phyloP scores from a whole-genome alignment of 2,329 filamentous ascomycete species.

The Fusarium citri region DNA sequence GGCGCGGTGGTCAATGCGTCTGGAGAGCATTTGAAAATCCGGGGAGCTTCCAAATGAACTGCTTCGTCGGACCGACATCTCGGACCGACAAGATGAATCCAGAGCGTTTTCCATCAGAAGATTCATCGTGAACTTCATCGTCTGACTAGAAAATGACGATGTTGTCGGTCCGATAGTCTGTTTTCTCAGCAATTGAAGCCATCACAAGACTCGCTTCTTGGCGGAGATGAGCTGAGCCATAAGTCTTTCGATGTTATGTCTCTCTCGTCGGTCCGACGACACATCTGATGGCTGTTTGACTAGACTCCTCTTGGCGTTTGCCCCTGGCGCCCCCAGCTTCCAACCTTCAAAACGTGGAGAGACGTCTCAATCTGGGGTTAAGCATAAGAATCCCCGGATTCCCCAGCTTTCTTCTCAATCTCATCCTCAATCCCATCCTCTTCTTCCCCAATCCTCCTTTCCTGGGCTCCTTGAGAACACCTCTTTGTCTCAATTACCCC shows the following conservation, averaged over 20 bases:
- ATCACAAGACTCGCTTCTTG: constrained; percentile 21
- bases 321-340: constrained; percentile 2
- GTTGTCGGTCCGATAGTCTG: constrained; percentile 5
- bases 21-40: constrained; percentile 14
- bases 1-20: constrained; percentile 10
- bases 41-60: constrained; percentile 2
- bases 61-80: constrained; percentile 9
- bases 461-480: not conserved
- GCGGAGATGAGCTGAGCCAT: constrained; percentile 2
- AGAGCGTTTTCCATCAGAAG: not conserved
- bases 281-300: not conserved
- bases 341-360: constrained; percentile 4
- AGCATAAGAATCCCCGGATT: constrained; percentile 28
- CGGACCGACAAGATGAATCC: not conserved
- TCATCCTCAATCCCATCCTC: not conserved
- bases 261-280: constrained; percentile 9
- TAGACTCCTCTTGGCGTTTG: constrained; percentile 4
- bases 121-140: not conserved
- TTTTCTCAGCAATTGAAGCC: not conserved
- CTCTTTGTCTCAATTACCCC: not conserved
- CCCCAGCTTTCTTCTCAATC: constrained; percentile 1
- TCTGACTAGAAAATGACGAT: constrained; percentile 8
- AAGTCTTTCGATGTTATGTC: not conserved
- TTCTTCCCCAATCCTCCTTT: not conserved
- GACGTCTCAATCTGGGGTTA: constrained; percentile 16